Base-by-base conservation (phyloP, 208 protist genomes). In the Leishmania braziliensis region DNA sequence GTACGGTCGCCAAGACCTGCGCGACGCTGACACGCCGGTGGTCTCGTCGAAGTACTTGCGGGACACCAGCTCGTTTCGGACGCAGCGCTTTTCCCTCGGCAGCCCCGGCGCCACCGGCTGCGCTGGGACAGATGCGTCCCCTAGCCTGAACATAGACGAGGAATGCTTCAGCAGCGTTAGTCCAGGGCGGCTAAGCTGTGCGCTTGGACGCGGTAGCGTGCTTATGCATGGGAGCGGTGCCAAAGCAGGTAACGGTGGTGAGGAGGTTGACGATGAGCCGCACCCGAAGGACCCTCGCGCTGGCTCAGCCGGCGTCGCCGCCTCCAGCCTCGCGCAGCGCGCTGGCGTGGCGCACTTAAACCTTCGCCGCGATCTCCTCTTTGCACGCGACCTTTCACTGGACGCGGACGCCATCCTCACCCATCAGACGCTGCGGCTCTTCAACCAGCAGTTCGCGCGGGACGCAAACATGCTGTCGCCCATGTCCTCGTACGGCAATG, bases 11-110 rank as follows among this genome's bases (percentile, higher is more conserved):
- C 82, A 89, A n/a, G 90, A 97, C 72, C 36, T 90, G 60, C 91
- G 95, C 29, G 95, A 97, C n/a, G 89, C 90, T 39, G 95, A 97
- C 80, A 97, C 95, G 14, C 95, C 95, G 8, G 88, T 94, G 18
- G 92, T 96, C 12, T 86, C 87, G 16, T 89, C 87, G 3, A 87
- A 88, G 66, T 92, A 85, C 65, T 20, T 95, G 76, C 84, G 90
- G 10, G 91, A 93, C 68, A 65, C 81, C 0, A 86, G 89, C 76
- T 92, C 89, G 2, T 53, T 91, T 51, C 82, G 68, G 58, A 92
- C 83, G 68, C 85, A 88, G 66, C 88, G 90, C 53, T 89, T 90
- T 79, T 96, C 92, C 9, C 65, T 91, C 9, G 89, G 85, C 18
- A 92, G 86, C 77, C 66, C 56, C 39, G 50, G 63, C 23, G 43